phyloP scores from a whole-genome alignment of 768 basidiomycete species.

The Lepiota brunneoincarnata region DNA sequence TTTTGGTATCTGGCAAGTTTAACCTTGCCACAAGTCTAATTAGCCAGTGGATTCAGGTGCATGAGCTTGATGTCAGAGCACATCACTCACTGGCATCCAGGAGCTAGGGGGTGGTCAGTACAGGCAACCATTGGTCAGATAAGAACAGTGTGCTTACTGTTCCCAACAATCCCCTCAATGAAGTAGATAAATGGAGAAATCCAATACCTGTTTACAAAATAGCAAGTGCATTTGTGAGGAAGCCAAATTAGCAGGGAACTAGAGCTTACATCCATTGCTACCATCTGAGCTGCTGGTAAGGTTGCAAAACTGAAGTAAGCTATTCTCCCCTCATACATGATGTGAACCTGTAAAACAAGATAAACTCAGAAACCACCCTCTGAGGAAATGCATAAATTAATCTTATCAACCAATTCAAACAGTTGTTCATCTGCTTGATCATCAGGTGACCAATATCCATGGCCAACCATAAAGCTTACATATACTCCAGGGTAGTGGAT shows the following conservation, averaged over 20 bases:
- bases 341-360: too few relatives aligned
- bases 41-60: slow-evolving; percentile 48
- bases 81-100: slow-evolving; percentile 36
- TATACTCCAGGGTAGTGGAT: slow-evolving; percentile 72
- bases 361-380: too few relatives aligned
- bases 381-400: too few relatives aligned
- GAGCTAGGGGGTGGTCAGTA: slow-evolving; percentile 19
- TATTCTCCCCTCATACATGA: slow-evolving; percentile 72
- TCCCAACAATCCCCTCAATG: slow-evolving; percentile 40
- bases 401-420: slow-evolving; percentile 72
- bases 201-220: slow-evolving; percentile 24
- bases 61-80: slow-evolving; percentile 56
- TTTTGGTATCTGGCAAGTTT: slow-evolving; percentile 33
- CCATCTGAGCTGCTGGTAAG: slow-evolving; percentile 54
- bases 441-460: slow-evolving; percentile 52
- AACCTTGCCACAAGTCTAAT: slow-evolving; percentile 45
- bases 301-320: slow-evolving; percentile 77
- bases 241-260: too few relatives aligned
- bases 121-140: too few relatives aligned
- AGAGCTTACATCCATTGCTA: slow-evolving; percentile 63
- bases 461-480: slow-evolving; percentile 58
- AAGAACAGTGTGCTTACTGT: slow-evolving; percentile 22
- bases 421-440: slow-evolving; percentile 74
- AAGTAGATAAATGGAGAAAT: slow-evolving; percentile 56
- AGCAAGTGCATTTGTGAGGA: not conserved